Base-by-base conservation (phyloP, 2,329 filamentous ascomycete genomes). In the Colletotrichum gloeosporioides region DNA sequence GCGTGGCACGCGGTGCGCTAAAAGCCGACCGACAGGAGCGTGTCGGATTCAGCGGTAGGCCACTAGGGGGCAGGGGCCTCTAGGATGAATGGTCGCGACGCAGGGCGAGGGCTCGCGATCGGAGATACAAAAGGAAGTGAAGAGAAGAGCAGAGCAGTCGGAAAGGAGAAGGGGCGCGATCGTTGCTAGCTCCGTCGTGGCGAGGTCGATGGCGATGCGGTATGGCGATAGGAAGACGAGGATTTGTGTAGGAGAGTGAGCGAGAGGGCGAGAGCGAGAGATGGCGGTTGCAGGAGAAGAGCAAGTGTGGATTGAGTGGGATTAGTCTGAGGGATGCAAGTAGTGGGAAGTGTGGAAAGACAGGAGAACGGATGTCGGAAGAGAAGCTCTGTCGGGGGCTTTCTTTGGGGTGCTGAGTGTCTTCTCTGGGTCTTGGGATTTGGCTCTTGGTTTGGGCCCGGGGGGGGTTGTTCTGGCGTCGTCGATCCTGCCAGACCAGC, bases 1-100 rank as follows among this genome's bases (percentile, higher is more conserved):
- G 62, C 57, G 69, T 75, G 74, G 71, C 69, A 78, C 75, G 77
- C 76, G 73, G 77, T 78, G 76, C 71, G 77, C 76, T 71, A 75
- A 70, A 70, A 69, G 70, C 68, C 65, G 68, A 62, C 64, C 57
- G 73, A 44, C 55, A 36, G 49, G 18, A 62, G 62, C 68, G 62
- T 68, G 63, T 73, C 55, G 55, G 64, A 55, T 49, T 67, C 63
- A 64, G 78, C 55, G 36, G 64, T 39, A 61, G 32, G 55, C 57
- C 39, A 59, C 57, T 36, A 69, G 39, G 39, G 44, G 65, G 71
- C 22, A 22, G 8, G 65, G 8, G 65, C 53, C 68, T 78, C 72
- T 76, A 76, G 22, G 29, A 39, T 44, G 29, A 25, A 27, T 67
- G 31, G 31, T 59, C 39, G 68, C 55, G 68, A 70, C 39, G 34